A percentile compares a stretch with the other conserved stretches of the same genome.
phyloP scores from a whole-genome alignment of 805 yeast genomes.

The Allodekkera sacchari region DNA sequence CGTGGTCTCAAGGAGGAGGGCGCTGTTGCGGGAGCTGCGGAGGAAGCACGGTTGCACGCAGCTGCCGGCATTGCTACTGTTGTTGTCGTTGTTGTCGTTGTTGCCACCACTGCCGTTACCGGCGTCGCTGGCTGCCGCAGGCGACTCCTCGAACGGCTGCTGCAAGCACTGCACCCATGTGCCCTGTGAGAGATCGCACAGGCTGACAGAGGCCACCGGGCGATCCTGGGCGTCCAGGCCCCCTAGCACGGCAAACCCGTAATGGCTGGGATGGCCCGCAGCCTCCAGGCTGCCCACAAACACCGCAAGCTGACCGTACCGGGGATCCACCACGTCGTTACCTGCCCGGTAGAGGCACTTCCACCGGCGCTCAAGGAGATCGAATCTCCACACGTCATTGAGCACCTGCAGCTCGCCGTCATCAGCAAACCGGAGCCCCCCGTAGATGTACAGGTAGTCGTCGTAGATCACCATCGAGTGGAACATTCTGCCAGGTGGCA shows the following conservation, averaged over 20 bases:
- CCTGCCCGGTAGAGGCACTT: conserved; percentile 32
- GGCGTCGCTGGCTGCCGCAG: too few species aligned
- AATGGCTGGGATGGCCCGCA: conserved; percentile 19
- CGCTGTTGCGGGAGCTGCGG: too few species aligned
- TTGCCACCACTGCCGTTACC: too few species aligned
- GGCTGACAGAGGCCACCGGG: not conserved
- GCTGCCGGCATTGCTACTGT: too few species aligned
- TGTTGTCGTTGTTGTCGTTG: too few species aligned
- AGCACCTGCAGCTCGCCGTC: conserved; percentile 32
- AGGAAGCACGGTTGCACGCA: too few species aligned
- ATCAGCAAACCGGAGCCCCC: conserved; percentile 47
- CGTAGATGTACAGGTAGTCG: conserved; percentile 48
- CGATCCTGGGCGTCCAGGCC: conserved; percentile 28
- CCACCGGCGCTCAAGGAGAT: conserved; percentile 48
- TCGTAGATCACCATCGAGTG: conserved; percentile 49
- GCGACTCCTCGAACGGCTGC: too few species aligned
- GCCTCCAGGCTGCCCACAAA: conserved; percentile 28
- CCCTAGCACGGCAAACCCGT: conserved; percentile 46
- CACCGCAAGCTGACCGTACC: conserved; percentile 49
- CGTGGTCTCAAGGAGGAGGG: not conserved
- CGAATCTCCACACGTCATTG: conserved; percentile 66
- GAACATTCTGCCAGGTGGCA: conserved; percentile 43
- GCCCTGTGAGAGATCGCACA: not conserved
- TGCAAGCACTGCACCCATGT: not conserved
- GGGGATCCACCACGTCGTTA: conserved; percentile 17